A percentile compares a stretch with the other conserved stretches of the same genome.
phyloP scores from a whole-genome alignment of 2,329 filamentous ascomycete species.

The Calonectria naviculata region DNA sequence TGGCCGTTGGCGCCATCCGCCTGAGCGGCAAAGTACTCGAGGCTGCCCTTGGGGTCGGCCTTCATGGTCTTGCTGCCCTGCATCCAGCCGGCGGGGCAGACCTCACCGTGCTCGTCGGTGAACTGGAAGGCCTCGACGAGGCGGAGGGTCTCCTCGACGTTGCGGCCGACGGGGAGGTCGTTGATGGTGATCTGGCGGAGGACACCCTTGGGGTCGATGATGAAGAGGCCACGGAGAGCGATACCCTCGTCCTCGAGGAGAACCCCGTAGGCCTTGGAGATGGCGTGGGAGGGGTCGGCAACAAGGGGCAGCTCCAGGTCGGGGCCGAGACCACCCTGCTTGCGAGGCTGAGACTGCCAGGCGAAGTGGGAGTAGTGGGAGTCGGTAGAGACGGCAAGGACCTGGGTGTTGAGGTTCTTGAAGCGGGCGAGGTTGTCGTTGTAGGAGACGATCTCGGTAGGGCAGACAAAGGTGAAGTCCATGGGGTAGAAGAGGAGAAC shows the following conservation, averaged over 20 bases:
- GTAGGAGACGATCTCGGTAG: conserved; percentile 74
- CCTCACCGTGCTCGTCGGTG: conserved; percentile 84
- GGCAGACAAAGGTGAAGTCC: conserved; percentile 77
- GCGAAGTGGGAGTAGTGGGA: conserved; percentile 67
- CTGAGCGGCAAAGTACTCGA: conserved; percentile 56
- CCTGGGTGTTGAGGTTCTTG: conserved; percentile 66
- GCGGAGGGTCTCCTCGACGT: conserved; percentile 72
- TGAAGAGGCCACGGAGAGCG: conserved; percentile 72
- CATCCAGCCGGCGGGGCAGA: conserved; percentile 68
- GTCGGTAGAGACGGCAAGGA: conserved; percentile 72
- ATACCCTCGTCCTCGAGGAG: conserved; percentile 73
- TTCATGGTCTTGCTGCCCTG: conserved; percentile 61
- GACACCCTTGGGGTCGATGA: conserved; percentile 72
- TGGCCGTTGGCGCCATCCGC: neutral
- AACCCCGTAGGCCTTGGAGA: conserved; percentile 72
- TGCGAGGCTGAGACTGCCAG: conserved; percentile 68
- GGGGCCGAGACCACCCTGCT: conserved; percentile 70
- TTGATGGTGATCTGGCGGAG: conserved; percentile 74
- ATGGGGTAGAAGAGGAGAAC: conserved; percentile 75
- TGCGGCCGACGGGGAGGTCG: conserved; percentile 72
- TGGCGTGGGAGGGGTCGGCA: conserved; percentile 70
- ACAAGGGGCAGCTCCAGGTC: conserved; percentile 71
- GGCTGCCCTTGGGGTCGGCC: conserved; percentile 61
- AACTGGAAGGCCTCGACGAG: conserved; percentile 83
- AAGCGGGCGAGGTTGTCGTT: conserved; percentile 71